Evolutionary conservation across 73 alveolate species (phyloP).

Genomic region (Paramecium tetraurelia): DNA sequence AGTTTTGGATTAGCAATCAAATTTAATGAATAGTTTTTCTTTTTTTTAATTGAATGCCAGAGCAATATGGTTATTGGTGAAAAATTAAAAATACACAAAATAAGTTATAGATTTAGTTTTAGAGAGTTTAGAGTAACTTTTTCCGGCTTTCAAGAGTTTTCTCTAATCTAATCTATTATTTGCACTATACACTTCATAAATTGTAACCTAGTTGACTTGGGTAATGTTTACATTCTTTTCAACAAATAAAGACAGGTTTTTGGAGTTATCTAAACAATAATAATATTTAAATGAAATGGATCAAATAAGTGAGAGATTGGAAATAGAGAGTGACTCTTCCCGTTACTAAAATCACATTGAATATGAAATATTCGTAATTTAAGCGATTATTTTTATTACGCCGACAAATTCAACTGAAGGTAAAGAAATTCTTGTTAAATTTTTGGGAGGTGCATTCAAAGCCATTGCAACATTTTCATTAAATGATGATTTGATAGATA

Average conservation of each 20-base stretch:
- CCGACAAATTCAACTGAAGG: constrained; percentile 27
- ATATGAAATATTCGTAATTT: not conserved
- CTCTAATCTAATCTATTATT: not conserved
- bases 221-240: not conserved
- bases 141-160: not conserved
- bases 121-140: not conserved
- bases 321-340: not conserved
- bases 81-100: not conserved
- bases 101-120: not conserved
- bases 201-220: not conserved
- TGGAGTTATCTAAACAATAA: not conserved
- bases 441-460: not conserved
- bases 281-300: not conserved
- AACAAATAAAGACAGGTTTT: not conserved
- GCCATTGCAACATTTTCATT: not conserved
- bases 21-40: not conserved
- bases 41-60: not conserved
- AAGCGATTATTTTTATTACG: not conserved
- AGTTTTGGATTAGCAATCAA: not conserved
- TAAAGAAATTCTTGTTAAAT: not conserved
- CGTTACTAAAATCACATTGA: not conserved
- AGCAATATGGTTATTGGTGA: not conserved
- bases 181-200: not conserved
- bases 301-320: not conserved
- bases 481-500: not conserved